Evolutionary conservation across 2,329 filamentous ascomycete genomes (phyloP).

Genomic region (Pyrenophora graminea): DNA sequence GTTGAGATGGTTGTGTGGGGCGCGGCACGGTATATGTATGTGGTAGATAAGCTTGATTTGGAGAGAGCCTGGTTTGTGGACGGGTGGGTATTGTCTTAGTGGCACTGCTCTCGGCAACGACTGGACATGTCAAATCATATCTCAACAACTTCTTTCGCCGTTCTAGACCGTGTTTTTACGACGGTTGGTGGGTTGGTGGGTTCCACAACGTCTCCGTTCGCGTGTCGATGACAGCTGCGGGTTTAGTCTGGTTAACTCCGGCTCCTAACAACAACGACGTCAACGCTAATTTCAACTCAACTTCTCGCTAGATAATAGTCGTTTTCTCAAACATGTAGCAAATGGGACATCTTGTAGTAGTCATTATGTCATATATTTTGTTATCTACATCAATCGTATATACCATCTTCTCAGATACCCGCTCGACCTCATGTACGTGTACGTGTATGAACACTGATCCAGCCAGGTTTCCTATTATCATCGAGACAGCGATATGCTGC

Average conservation of each 20-base stretch:
- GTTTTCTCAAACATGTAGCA: too few species aligned
- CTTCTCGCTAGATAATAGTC: background rate
- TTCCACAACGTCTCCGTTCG: too few species aligned
- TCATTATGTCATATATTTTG: conserved; percentile 4
- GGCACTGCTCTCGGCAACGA: conserved; percentile 1
- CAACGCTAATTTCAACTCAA: background rate
- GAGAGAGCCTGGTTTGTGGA: background rate
- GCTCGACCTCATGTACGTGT: background rate
- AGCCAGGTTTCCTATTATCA: conserved; percentile 13
- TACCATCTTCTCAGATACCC: background rate
- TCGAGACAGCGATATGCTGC: background rate
- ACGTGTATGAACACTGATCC: conserved; percentile 16
- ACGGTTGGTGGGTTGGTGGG: too few species aligned
- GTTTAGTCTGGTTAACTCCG: too few species aligned
- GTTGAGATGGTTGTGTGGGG: conserved; percentile 5
- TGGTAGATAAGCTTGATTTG: conserved; percentile 1
- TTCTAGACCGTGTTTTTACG: background rate
- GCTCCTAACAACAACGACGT: too few species aligned
- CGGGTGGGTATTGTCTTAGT: background rate
- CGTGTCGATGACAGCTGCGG: too few species aligned
- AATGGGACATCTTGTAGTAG: background rate
- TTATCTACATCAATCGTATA: conserved; percentile 6
- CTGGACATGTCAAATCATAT: background rate
- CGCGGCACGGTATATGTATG: background rate
- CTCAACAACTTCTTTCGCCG: background rate